A percentile compares a stretch with the other conserved stretches of the same genome.
phyloP scores from a whole-genome alignment of 208 protist genomes.

The Histomonas meleagridis region DNA sequence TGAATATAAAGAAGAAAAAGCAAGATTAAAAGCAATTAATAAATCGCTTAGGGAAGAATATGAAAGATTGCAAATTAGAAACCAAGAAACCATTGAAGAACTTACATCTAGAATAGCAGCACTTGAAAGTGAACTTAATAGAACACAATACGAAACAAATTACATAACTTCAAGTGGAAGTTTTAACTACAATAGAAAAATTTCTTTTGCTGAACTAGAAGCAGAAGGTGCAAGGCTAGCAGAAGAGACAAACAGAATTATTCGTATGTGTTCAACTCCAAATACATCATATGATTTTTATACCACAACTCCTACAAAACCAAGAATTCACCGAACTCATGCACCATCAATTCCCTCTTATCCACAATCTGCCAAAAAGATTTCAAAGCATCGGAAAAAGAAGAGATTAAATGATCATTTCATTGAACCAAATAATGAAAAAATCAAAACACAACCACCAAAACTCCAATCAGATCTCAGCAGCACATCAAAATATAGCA shows the following conservation, averaged over 20 bases:
- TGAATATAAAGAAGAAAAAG: not conserved
- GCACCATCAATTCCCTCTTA: too few relatives aligned
- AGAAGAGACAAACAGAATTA: slow-evolving; percentile 1
- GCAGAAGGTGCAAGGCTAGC: not conserved
- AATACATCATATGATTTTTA: too few relatives aligned
- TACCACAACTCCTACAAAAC: too few relatives aligned
- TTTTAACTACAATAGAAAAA: not conserved
- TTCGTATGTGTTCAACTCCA: not conserved
- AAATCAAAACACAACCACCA: too few relatives aligned
- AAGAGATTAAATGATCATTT: too few relatives aligned
- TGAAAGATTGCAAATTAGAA: not conserved
- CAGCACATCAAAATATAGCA: too few relatives aligned
- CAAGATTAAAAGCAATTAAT: not conserved
- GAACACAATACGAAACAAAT: not conserved
- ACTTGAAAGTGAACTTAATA: not conserved
- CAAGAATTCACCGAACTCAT: too few relatives aligned
- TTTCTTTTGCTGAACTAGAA: not conserved
- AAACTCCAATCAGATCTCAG: too few relatives aligned
- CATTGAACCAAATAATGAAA: too few relatives aligned
- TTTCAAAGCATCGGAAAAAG: too few relatives aligned
- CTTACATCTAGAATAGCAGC: not conserved
- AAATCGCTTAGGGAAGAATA: not conserved
- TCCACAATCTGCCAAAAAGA: too few relatives aligned
- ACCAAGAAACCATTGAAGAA: not conserved
- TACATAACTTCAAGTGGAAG: not conserved